Conservation (phyloP, 352 stramenopile species). For the Phytophthora fragariaefolia region DNA sequence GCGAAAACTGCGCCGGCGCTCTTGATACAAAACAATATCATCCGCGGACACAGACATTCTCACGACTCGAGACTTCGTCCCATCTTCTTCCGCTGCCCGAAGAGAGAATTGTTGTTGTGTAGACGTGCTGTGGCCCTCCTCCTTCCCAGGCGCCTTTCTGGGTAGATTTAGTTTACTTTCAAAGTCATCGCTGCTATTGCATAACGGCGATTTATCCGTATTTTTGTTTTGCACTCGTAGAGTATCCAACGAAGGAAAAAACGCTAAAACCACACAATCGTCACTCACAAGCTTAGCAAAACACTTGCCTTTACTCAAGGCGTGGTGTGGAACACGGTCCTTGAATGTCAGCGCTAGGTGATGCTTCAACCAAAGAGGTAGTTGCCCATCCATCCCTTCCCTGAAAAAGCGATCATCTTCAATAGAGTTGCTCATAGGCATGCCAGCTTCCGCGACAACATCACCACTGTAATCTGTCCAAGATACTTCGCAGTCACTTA, state of each 20-base stretch:
- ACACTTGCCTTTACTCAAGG: slow-evolving; percentile 80
- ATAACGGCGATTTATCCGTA: slow-evolving; percentile 12
- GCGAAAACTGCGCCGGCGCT: slow-evolving; percentile 76
- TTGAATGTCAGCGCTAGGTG: slow-evolving; percentile 53
- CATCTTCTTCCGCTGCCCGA: slow-evolving; percentile 34
- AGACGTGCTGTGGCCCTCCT: slow-evolving; percentile 6
- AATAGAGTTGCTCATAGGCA: slow-evolving; percentile 19
- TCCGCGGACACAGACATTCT: slow-evolving; percentile 82
- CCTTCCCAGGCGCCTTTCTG: slow-evolving; percentile 16
- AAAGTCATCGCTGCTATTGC: slow-evolving; percentile 9
- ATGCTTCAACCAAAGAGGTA: slow-evolving; percentile 80
- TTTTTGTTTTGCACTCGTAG: slow-evolving; percentile 55
- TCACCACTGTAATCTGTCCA: slow-evolving; percentile 83
- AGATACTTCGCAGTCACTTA: slow-evolving; percentile 87
- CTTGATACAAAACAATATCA: slow-evolving; percentile 87
- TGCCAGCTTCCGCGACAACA: slow-evolving; percentile 29
- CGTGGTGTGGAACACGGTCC: slow-evolving; percentile 37
- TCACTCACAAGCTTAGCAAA: slow-evolving; percentile 86
- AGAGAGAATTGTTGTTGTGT: slow-evolving; percentile 45
- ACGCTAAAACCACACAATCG: slow-evolving; percentile 76
- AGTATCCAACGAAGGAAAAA: slow-evolving; percentile 74
- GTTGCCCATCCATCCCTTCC: slow-evolving; percentile 57
- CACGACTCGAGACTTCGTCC: slow-evolving; percentile 32
- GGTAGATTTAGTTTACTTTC: slow-evolving; percentile 14
- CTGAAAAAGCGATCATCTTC: slow-evolving; percentile 51